These are phyloP conservation scores for Talaromyces sp. DNA, from an alignment of 2,329 filamentous ascomycete genomes.

Conservation along the genomic window DNA sequence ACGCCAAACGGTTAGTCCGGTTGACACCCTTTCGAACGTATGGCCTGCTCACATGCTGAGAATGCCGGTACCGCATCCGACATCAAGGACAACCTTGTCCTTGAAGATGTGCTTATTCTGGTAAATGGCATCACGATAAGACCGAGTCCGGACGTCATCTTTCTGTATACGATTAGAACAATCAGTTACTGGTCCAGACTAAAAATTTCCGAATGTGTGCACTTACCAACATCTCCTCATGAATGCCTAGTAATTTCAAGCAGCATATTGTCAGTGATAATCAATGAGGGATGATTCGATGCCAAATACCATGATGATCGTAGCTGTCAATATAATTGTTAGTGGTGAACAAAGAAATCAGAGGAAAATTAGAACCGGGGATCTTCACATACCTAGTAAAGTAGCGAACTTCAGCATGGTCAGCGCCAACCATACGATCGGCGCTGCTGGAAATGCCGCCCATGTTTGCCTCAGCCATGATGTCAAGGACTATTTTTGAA, in stretches of 20 bases:
- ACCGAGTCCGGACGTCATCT: conserved; percentile 94
- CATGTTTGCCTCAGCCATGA: conserved; percentile 4
- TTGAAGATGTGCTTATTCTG: conserved; percentile 81
- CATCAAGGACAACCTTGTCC: conserved; percentile 81
- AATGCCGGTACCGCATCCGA: conserved; percentile 92
- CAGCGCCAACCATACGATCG: conserved; percentile 56
- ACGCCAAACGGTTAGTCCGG: background rate
- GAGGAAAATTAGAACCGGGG: background rate
- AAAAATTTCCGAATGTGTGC: background rate
- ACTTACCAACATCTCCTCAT: conserved; percentile 94
- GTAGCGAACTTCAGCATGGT: conserved; percentile 97
- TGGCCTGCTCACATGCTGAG: conserved; percentile 74
- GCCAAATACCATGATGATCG: conserved; percentile 81
- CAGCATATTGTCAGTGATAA: conserved; percentile 14
- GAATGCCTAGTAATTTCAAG: conserved; percentile 61
- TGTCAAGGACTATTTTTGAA: background rate
- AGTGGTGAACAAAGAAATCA: background rate
- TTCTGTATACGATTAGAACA: conserved; percentile 55
- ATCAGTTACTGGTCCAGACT: background rate
- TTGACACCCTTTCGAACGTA: too few relatives aligned
- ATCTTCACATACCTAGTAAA: conserved; percentile 82
- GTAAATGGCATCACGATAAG: conserved; percentile 98
- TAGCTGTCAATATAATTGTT: conserved; percentile 57
- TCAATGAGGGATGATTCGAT: background rate
- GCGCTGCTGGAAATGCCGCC: conserved; percentile 36